Percentiles rank a stretch among this genome's conserved stretches.
These are phyloP conservation scores for Krasilnikovozyma curviuscula DNA, from an alignment of 768 basidiomycete genomes.

Conservation along the genomic window DNA sequence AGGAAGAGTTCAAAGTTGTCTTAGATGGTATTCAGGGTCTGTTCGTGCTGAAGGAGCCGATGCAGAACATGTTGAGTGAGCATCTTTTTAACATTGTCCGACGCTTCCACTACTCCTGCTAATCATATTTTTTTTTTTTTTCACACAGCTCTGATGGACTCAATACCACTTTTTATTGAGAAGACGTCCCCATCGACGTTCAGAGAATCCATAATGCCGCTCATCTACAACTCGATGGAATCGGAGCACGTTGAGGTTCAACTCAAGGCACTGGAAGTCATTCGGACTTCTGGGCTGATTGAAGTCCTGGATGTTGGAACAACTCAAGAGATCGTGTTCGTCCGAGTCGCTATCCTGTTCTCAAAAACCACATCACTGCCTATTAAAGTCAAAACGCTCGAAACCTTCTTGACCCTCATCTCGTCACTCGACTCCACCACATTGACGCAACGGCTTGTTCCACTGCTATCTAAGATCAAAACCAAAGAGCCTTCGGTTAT, in stretches of 20 bases:
- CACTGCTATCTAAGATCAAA: slow-evolving; percentile 77
- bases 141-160: slow-evolving; percentile 49
- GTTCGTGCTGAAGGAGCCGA: slow-evolving; percentile 79
- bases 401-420: slow-evolving; percentile 25
- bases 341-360: slow-evolving; percentile 42
- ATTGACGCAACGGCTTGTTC: slow-evolving; percentile 86
- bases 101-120: background rate
- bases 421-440: slow-evolving; percentile 19
- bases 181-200: slow-evolving; percentile 78
- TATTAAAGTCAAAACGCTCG: slow-evolving; percentile 20
- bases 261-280: background rate
- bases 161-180: slow-evolving; percentile 61
- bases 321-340: slow-evolving; percentile 7
- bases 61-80: slow-evolving; percentile 74
- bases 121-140: background rate
- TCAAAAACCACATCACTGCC: slow-evolving; percentile 50
- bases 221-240: slow-evolving; percentile 89
- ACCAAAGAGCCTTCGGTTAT: slow-evolving; percentile 38
- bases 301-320: slow-evolving; percentile 8
- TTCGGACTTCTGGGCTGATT: slow-evolving; percentile 6
- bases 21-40: slow-evolving; percentile 75
- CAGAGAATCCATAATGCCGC: slow-evolving; percentile 79
- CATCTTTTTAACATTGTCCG: background rate
- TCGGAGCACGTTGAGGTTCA: slow-evolving; percentile 53
- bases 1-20: slow-evolving; percentile 55